phyloP scores from a whole-genome alignment of 371 early-diverging fungal genomes.

The Batrachochytrium dendrobatidis region DNA sequence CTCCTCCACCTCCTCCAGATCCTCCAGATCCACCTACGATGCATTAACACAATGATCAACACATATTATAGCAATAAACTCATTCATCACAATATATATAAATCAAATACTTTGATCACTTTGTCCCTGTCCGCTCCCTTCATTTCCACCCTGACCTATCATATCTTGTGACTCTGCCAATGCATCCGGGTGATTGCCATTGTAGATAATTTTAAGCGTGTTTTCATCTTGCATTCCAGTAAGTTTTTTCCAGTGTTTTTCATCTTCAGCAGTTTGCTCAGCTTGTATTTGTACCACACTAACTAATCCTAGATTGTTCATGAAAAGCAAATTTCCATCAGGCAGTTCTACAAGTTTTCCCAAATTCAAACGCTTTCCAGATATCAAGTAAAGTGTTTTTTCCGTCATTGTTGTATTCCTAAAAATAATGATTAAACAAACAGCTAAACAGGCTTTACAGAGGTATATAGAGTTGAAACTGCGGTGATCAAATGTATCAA shows the following conservation, averaged over 20 bases:
- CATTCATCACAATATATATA: too few species aligned
- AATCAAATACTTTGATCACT: too few species aligned
- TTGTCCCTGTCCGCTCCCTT: too few species aligned
- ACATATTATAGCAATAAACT: too few species aligned
- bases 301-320: slow-evolving; percentile 56
- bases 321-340: slow-evolving; percentile 58
- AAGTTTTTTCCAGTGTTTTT: slow-evolving; percentile 66
- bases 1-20: slow-evolving; percentile 19
- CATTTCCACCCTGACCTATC: slow-evolving; percentile 11
- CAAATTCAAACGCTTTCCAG: too few species aligned
- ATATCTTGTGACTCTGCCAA: background rate
- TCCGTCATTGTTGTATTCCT: too few species aligned
- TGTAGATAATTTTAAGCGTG: slow-evolving; percentile 56
- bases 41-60: too few species aligned
- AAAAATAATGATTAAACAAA: too few species aligned
- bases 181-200: slow-evolving; percentile 31
- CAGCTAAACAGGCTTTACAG: too few species aligned
- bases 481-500: too few species aligned
- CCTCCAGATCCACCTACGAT: slow-evolving; percentile 26
- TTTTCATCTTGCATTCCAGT: slow-evolving; percentile 61
- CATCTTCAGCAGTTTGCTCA: slow-evolving; percentile 48
- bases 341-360: slow-evolving; percentile 41
- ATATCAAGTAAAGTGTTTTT: too few species aligned
- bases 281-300: slow-evolving; percentile 63
- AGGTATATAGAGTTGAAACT: too few species aligned